Percentiles rank a stretch among this genome's conserved stretches.
Conservation (phyloP, 495 filamentous ascomycete genomes). For the Antarctomyces pellizariae region DNA sequence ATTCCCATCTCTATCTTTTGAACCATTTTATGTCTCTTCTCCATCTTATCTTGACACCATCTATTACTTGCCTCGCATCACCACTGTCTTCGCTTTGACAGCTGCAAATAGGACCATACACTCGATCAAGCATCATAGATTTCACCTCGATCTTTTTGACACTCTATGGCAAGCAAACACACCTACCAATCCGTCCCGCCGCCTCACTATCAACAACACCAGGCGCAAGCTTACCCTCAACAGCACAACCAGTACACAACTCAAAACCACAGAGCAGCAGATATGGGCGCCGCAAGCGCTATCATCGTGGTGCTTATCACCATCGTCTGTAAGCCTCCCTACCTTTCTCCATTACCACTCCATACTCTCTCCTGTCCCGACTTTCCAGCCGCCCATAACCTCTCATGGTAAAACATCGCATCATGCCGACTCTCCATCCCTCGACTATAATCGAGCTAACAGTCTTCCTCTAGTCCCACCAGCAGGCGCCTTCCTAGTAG, state of each 20-base stretch:
- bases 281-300: constrained; percentile 28
- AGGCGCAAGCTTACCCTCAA: too few relatives aligned
- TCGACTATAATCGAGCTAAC: not conserved
- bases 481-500: constrained; percentile 70
- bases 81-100: too few relatives aligned
- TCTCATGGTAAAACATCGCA: constrained; percentile 2
- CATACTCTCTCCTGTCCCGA: not conserved
- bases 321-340: constrained; percentile 25
- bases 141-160: too few relatives aligned
- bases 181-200: too few relatives aligned
- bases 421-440: not conserved
- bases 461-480: constrained; percentile 28
- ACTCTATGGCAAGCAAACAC: too few relatives aligned
- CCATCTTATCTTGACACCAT: too few relatives aligned
- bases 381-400: not conserved
- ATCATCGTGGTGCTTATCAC: constrained; percentile 32
- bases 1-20: too few relatives aligned
- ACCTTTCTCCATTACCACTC: constrained; percentile 2
- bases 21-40: too few relatives aligned
- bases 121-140: too few relatives aligned
- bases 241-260: not conserved
- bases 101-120: too few relatives aligned
- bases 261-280: constrained; percentile 12
- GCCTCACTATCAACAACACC: too few relatives aligned
- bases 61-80: too few relatives aligned